Conservation (phyloP, 163 green algal species). For the Picocystis sp. region DNA sequence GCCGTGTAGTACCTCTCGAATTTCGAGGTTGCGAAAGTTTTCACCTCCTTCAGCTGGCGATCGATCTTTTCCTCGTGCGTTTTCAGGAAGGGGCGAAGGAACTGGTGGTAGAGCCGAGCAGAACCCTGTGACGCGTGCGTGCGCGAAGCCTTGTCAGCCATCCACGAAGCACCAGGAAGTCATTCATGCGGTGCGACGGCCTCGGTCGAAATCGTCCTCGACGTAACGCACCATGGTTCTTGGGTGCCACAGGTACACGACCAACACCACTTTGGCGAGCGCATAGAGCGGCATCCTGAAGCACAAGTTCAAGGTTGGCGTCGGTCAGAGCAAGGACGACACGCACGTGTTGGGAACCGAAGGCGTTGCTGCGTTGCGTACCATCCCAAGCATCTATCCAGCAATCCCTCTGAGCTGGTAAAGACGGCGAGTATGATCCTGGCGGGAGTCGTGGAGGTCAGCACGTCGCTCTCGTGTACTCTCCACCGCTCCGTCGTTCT, state of each 20-base stretch:
- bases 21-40: constrained; percentile 1
- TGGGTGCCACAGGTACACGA: constrained; percentile 61
- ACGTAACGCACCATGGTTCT: constrained; percentile 8
- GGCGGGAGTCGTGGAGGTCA: not conserved
- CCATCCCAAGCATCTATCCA: constrained; percentile 24
- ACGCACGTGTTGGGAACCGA: constrained; percentile 12
- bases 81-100: constrained; percentile 1
- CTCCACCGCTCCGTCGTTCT: too few relatives aligned
- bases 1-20: too few relatives aligned
- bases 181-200: too few relatives aligned
- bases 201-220: too few relatives aligned
- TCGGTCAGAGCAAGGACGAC: not conserved
- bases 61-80: constrained; percentile 30
- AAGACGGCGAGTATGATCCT: constrained; percentile 34
- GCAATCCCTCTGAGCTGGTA: constrained; percentile 23
- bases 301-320: constrained; percentile 3
- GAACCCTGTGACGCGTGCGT: too few relatives aligned
- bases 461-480: too few relatives aligned
- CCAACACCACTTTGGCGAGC: constrained; percentile 49
- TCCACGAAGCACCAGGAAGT: too few relatives aligned
- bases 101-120: constrained; percentile 25
- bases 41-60: constrained; percentile 13
- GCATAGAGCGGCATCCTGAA: constrained; percentile 59
- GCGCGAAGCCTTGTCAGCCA: too few relatives aligned
- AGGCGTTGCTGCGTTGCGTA: not conserved